These are phyloP conservation scores for Auricularia heimuer DNA, from an alignment of 768 basidiomycete genomes.

Conservation along the genomic window DNA sequence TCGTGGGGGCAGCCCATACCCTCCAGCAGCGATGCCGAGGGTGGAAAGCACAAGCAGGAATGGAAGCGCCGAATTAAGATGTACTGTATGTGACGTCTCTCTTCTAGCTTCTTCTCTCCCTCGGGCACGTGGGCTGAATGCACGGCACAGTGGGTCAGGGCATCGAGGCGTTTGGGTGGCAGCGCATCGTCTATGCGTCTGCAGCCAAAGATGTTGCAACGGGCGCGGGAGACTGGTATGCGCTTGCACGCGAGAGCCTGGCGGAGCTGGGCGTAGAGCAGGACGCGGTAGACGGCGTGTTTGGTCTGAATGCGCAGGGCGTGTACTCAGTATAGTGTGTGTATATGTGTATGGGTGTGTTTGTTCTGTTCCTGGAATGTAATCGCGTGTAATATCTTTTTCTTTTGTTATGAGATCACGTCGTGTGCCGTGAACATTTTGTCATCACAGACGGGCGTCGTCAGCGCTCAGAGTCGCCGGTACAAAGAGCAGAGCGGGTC, in stretches of 20 bases:
- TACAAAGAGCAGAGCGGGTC: no score
- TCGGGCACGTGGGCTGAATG: conserved; percentile 26
- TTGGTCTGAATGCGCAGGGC: conserved; percentile 39
- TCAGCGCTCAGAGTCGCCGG: no score
- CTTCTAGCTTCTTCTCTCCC: background rate
- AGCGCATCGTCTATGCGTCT: conserved; percentile 76
- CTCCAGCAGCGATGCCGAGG: background rate
- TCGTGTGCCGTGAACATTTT: background rate
- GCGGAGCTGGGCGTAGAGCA: conserved; percentile 75
- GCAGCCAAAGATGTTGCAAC: conserved; percentile 41
- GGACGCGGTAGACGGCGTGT: conserved; percentile 65
- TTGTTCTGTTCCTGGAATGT: background rate
- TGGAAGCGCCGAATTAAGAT: conserved; percentile 66
- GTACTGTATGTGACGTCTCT: conserved; percentile 51
- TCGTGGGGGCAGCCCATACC: conserved; percentile 54
- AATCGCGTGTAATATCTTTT: background rate
- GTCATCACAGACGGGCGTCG: background rate
- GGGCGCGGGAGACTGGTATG: conserved; percentile 65
- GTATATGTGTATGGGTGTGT: background rate
- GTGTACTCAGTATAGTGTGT: conserved; percentile 25
- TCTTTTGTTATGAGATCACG: background rate
- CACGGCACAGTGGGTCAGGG: conserved; percentile 59
- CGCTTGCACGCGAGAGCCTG: conserved; percentile 66
- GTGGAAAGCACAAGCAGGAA: conserved; percentile 45
- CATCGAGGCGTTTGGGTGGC: conserved; percentile 76